Base-by-base conservation (phyloP, 2,329 filamentous ascomycete species). In the Lasiodiplodia gonubiensis region DNA sequence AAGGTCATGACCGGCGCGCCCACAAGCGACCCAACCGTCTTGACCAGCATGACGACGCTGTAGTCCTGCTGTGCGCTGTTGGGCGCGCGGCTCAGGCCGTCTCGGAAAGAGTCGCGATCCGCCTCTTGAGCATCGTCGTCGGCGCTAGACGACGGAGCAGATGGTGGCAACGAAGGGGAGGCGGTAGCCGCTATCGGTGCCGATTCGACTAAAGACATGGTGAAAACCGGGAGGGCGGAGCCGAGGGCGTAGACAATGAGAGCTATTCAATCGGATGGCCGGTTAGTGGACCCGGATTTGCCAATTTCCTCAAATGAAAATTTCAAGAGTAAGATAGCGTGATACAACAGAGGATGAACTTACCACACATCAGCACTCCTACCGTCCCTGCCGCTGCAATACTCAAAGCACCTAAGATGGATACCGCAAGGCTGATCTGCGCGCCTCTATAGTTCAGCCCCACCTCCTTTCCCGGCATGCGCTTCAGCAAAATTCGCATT, bases 151-250 rank as follows among this genome's bases (percentile, higher is more conserved):
- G 23, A 11, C 2, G 18, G n/a, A 7, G 21, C 27, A 23, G n/a
- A 16, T 14, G 23, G 25, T 21, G 27, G 18, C 25, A 11, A 14
- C 4, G 46, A 51, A 11, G 12, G 23, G 14, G 35, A 21, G 14
- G 23, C 23, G 12, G 42, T 25, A 4, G 49, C 61, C 3, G 76
- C 73, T 25, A 79, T 68, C 4, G 65, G 49, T 2, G 73, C 72
- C 7, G 75, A 75, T 64, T 78, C 78, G 33, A 79, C 75, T 6
- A 79, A 70, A 7, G 76, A 77, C 73, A 78, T 77, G 0, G 76
- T 78, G 67, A 80, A 80, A 5, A 79, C 76, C 0, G 78, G 77
- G 16, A 79, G 70, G 10, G 78, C 77, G 11, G 78, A 80, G 12
- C 78, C 78, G 10, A 78, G 69, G 11, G 78, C 78, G 59, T 80